Percentiles rank a stretch among this genome's conserved stretches.
Conservation (phyloP, 176 grass and related monocot genomes). For the Eleusine coracana region DNA sequence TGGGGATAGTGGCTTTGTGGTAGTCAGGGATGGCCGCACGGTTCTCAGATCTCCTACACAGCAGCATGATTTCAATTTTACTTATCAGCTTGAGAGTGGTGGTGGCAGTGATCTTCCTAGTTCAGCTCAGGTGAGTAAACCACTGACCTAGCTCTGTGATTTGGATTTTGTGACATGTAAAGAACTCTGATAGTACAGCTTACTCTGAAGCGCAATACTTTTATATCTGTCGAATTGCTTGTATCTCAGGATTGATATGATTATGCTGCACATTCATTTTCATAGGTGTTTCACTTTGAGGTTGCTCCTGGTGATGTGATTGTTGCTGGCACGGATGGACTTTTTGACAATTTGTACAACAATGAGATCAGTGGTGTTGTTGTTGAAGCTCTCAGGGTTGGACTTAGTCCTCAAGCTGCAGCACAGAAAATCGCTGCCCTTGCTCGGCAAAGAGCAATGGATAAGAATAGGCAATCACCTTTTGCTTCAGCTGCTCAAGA, state of each 20-base stretch:
- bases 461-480: slow-evolving; percentile 85
- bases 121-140: slow-evolving; percentile 78
- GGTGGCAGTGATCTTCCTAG: slow-evolving; percentile 96
- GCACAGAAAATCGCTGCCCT: slow-evolving; percentile 93
- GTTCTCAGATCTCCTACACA: slow-evolving; percentile 87
- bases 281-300: slow-evolving; percentile 71
- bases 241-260: not conserved
- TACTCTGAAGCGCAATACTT: not conserved
- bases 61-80: slow-evolving; percentile 99
- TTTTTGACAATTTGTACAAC: slow-evolving; percentile 91
- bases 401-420: slow-evolving; percentile 63
- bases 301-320: slow-evolving; percentile 84
- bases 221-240: not conserved
- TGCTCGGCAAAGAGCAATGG: slow-evolving; percentile 83
- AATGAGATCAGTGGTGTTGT: slow-evolving; percentile 84
- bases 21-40: slow-evolving; percentile 86
- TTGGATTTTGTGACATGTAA: not conserved
- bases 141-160: not conserved
- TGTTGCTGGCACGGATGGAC: slow-evolving; percentile 90
- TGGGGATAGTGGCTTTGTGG: slow-evolving; percentile 92
- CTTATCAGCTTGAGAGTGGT: slow-evolving; percentile 95
- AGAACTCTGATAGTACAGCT: not conserved
- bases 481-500: slow-evolving; percentile 90
- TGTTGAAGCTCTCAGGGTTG: slow-evolving; percentile 73
- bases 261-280: not conserved